Conservation (phyloP, 306 rosid species). For the Trifolium pratense region DNA sequence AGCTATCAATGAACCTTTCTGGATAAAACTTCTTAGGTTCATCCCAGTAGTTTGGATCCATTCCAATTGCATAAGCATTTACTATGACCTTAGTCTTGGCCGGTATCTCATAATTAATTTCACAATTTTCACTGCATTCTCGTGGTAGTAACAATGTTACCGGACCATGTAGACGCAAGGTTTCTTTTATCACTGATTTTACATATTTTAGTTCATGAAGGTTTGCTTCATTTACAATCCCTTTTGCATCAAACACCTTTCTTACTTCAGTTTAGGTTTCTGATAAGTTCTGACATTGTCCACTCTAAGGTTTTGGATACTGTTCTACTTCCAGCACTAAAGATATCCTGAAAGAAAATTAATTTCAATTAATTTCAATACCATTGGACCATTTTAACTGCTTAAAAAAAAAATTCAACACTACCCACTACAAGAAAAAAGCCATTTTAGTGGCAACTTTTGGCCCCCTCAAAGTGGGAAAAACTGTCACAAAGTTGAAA, state of each 20-base stretch:
- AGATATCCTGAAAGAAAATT: conserved; percentile 46
- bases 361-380: too few species aligned
- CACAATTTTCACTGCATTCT: conserved; percentile 26
- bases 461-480: too few species aligned
- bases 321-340: conserved; percentile 51
- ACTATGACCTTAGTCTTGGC: conserved; percentile 16
- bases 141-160: conserved; percentile 42
- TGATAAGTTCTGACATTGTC: conserved; percentile 55
- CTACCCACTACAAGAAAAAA: too few species aligned
- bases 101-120: conserved; percentile 10
- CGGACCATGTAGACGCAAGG: conserved; percentile 40
- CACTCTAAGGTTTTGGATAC: conserved; percentile 41
- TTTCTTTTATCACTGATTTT: conserved; percentile 39
- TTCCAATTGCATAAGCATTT: conserved; percentile 26
- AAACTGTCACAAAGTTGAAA: too few species aligned
- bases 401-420: too few species aligned
- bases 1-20: too few species aligned
- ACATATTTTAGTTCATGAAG: conserved; percentile 30
- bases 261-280: conserved; percentile 52
- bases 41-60: too few species aligned
- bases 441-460: too few species aligned
- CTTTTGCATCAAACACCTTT: conserved; percentile 30
- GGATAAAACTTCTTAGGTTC: too few species aligned
- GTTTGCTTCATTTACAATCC: conserved; percentile 37
- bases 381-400: too few species aligned